A percentile compares a stretch with the other conserved stretches of the same genome.
These are phyloP conservation scores for Juglanconis sp. DNA, from an alignment of 2,329 filamentous ascomycete genomes.

Conservation along the genomic window DNA sequence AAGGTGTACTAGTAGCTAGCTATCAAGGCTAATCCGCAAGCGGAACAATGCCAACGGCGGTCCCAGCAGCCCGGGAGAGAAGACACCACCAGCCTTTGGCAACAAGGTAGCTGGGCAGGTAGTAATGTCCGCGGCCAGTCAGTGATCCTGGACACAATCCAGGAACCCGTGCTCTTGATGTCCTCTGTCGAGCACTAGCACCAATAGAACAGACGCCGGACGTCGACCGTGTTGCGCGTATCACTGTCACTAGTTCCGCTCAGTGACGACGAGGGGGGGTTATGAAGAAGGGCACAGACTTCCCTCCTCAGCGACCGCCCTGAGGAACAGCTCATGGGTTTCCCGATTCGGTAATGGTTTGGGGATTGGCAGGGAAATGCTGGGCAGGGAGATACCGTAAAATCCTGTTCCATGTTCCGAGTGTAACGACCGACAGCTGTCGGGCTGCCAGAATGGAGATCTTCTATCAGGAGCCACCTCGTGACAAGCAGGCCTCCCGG, in stretches of 20 bases:
- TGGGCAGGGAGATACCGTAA: too few relatives aligned
- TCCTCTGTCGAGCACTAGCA: background rate
- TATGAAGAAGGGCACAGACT: too few relatives aligned
- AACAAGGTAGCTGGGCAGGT: too few relatives aligned
- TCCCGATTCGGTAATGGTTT: background rate
- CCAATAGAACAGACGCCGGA: background rate
- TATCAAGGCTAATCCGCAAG: background rate
- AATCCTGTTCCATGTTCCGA: background rate
- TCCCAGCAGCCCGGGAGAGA: background rate
- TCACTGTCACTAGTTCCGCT: background rate
- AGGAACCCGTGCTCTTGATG: background rate
- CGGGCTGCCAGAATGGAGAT: background rate
- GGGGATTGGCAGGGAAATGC: background rate
- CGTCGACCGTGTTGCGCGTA: background rate
- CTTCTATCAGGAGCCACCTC: background rate
- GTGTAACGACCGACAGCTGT: background rate
- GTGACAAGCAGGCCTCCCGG: background rate
- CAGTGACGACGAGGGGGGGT: background rate
- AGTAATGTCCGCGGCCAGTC: background rate
- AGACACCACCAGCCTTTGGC: too few relatives aligned
- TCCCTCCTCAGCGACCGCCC: background rate
- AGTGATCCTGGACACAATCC: background rate
- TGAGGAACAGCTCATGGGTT: slow-evolving; percentile 2
- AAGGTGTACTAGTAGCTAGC: background rate
- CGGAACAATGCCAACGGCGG: slow-evolving; percentile 1